A percentile compares a stretch with the other conserved stretches of the same genome.
Evolutionary conservation across 305 asterid genomes (phyloP).

Genomic region (Fraxinus xanthoxyloides): DNA sequence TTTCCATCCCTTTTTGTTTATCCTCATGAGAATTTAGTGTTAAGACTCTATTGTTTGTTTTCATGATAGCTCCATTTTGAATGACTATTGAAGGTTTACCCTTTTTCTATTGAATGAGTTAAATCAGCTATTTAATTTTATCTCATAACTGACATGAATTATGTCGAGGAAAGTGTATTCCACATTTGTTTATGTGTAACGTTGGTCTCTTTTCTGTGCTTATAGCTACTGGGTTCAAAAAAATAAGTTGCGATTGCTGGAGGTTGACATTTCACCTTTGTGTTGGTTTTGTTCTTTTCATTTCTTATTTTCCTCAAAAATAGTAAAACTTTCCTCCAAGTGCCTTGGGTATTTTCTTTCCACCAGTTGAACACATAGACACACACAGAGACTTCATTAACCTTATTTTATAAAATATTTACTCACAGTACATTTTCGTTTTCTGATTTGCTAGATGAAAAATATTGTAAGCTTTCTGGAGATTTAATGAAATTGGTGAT

Average conservation of each 20-base stretch:
- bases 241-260: not conserved
- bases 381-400: not conserved
- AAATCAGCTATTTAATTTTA: not conserved
- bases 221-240: not conserved
- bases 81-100: not conserved
- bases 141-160: not conserved
- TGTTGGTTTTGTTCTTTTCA: not conserved
- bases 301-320: too few relatives aligned
- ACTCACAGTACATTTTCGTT: not conserved
- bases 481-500: not conserved
- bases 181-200: not conserved
- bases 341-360: not conserved
- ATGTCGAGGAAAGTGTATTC: not conserved
- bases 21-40: not conserved
- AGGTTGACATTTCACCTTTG: not conserved
- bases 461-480: not conserved
- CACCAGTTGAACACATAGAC: not conserved
- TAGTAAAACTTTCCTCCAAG: not conserved
- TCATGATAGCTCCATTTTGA: slow-evolving; percentile 1
- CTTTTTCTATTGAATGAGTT: not conserved
- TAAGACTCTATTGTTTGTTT: not conserved
- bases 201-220: not conserved
- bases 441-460: not conserved
- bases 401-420: not conserved
- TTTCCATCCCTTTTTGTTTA: not conserved